These are phyloP conservation scores for Aspergillus mulundensis DNA, from an alignment of 495 filamentous ascomycete species.

Conservation along the genomic window DNA sequence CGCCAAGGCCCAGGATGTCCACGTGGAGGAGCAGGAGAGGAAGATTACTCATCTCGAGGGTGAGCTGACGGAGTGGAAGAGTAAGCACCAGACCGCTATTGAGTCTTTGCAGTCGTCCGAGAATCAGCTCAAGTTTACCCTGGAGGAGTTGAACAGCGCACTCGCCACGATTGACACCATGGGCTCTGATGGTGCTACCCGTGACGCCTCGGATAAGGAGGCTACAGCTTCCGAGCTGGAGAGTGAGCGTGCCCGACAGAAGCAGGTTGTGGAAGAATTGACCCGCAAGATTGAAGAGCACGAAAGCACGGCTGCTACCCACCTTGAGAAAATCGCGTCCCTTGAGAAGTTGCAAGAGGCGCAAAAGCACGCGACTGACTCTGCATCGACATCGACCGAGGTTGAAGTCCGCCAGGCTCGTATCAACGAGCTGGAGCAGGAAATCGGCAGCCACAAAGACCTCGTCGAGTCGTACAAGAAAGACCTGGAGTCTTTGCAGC, in stretches of 20 bases:
- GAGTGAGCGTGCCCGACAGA: constrained; percentile 54
- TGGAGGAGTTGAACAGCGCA: constrained; percentile 63
- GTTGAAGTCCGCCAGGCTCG: constrained; percentile 49
- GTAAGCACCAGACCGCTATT: constrained; percentile 66
- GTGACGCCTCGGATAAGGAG: constrained; percentile 41
- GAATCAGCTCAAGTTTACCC: constrained; percentile 63
- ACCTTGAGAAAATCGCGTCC: constrained; percentile 58
- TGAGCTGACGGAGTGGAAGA: constrained; percentile 72
- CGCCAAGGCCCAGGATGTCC: constrained; percentile 40
- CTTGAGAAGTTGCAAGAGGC: constrained; percentile 63
- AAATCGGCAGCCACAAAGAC: constrained; percentile 53
- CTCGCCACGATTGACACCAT: constrained; percentile 45
- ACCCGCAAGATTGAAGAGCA: constrained; percentile 75
- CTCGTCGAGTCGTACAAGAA: constrained; percentile 50
- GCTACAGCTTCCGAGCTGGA: constrained; percentile 46
- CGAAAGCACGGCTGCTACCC: constrained; percentile 62
- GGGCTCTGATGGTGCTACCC: constrained; percentile 30
- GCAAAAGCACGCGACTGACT: constrained; percentile 51
- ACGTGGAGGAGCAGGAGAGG: constrained; percentile 51
- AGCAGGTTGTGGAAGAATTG: constrained; percentile 61
- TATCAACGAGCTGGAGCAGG: constrained; percentile 52
- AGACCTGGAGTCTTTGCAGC: constrained; percentile 49
- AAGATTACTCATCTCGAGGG: constrained; percentile 68
- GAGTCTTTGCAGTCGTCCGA: constrained; percentile 71
- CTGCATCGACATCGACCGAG: constrained; percentile 36